These are phyloP conservation scores for Leccinum huronense DNA, from an alignment of 1,284 basidiomycete genomes.

Conservation along the genomic window DNA sequence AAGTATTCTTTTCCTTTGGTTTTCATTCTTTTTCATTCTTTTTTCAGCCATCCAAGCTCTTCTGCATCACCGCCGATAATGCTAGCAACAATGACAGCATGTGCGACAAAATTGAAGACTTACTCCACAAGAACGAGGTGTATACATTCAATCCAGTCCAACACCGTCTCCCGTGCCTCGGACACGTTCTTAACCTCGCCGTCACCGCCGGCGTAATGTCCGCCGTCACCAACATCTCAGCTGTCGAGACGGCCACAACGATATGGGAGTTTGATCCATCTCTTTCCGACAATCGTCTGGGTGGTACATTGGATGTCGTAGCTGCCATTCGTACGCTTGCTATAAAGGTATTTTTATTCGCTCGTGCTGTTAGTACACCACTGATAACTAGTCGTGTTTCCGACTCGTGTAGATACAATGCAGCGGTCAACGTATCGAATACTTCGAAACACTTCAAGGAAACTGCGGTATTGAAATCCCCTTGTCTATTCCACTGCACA, in stretches of 20 bases:
- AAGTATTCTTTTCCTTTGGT: not conserved
- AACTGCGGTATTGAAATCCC: not conserved
- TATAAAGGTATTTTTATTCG: not conserved
- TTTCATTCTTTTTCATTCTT: not conserved
- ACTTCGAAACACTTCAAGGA: not conserved
- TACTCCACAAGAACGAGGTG: not conserved
- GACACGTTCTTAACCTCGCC: not conserved
- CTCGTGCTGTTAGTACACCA: not conserved
- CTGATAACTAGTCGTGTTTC: not conserved
- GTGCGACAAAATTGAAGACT: not conserved
- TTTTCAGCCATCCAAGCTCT: not conserved
- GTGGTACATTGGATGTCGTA: not conserved
- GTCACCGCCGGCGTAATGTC: not conserved
- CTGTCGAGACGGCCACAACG: not conserved
- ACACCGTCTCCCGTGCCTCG: not conserved
- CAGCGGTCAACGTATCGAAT: not conserved
- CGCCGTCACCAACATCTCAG: not conserved
- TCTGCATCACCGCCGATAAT: not conserved
- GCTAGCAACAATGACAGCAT: not conserved
- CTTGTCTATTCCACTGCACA: not conserved
- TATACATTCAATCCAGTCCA: not conserved
- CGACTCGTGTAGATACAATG: not conserved
- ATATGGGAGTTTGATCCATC: conserved; percentile 1
- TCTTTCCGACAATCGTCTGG: not conserved
- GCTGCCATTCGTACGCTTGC: not conserved